Evolutionary conservation across 2,329 filamentous ascomycete genomes (phyloP), one percentile per base, ranked within the genome.

Genomic region (Calycina herbarum): DNA sequence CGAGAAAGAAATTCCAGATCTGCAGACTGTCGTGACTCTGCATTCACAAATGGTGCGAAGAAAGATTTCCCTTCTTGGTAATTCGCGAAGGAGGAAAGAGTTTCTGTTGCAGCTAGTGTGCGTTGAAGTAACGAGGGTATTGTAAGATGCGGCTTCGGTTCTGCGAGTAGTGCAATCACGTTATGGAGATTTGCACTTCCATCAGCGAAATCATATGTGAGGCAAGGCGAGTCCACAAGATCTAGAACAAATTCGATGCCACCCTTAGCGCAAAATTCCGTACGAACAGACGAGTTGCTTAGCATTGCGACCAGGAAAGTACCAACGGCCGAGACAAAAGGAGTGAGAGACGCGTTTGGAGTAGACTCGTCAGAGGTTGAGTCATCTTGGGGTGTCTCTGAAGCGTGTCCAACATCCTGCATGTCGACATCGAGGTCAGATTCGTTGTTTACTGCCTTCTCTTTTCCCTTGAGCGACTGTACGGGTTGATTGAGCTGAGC

Each of bases 221-320:
- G 83, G 75, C 92, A 94, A 5, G 93, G 90, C 35, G 94, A 86
- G 63, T 91, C 92, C 51, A 90, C 90, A 64, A 97, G 86, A 74
- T 97, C 93, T 63, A 99, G 82, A 24, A 98, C 82, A 61, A 90
- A 83, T 76, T 97, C 93, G 29, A 94, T 87, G 6, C 93, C 95
- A 65, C 93, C 92, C 60, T 85, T 85, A 63, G 91, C 86, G 68
- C 95, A 87, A 73, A 97, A 94, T 29, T 85, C 84, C 20, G 70
- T 67, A 13, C 75, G 73, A 29, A 74, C 70, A 5, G 73, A 68
- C 2, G 70, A 67, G 59, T 76, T 76, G 20, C 66, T 67, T 45
- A 77, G 70, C 48, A 77, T 70, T 1, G 70, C 74, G 10, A 78
- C 77, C 57, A 99, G 79, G 76, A 99, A 99, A 60, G 87, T 90